A percentile compares a stretch with the other conserved stretches of the same genome.
Evolutionary conservation across 371 early-diverging fungal genomes (phyloP).

Genomic region (Nosema muscidifuracis): DNA sequence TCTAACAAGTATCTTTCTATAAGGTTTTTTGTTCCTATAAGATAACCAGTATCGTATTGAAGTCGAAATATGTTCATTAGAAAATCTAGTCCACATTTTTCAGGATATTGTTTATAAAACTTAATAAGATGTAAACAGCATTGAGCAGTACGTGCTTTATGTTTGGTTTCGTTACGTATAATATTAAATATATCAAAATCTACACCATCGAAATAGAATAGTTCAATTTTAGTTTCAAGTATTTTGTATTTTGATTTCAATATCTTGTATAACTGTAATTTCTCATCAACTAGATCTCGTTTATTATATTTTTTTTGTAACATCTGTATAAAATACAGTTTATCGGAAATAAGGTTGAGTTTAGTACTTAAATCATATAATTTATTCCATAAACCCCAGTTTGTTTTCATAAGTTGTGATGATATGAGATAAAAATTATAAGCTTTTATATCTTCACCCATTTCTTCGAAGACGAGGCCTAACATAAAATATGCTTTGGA

Average conservation of each 20-base stretch:
- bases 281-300: constrained; percentile 45
- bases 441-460: constrained; percentile 69
- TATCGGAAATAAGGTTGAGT: constrained; percentile 47
- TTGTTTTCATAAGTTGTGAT: constrained; percentile 73
- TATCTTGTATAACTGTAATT: constrained; percentile 24
- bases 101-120: constrained; percentile 19
- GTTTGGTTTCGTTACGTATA: constrained; percentile 38
- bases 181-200: constrained; percentile 54
- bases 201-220: constrained; percentile 48
- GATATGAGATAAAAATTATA: constrained; percentile 74
- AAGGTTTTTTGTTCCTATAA: neutral
- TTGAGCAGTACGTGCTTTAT: constrained; percentile 16
- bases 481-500: constrained; percentile 63
- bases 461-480: constrained; percentile 78
- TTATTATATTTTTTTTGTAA: constrained; percentile 44
- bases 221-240: constrained; percentile 46
- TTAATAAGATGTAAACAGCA: constrained; percentile 34
- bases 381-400: constrained; percentile 74
- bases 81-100: constrained; percentile 35
- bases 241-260: constrained; percentile 42
- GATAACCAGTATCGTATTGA: constrained; percentile 35
- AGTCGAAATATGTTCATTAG: constrained; percentile 25
- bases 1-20: constrained; percentile 13
- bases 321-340: constrained; percentile 57
- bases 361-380: constrained; percentile 59